Percentiles rank a stretch among this genome's conserved stretches.
Conservation (phyloP, 768 basidiomycete genomes). For the Dacryopinax primogenitus region DNA sequence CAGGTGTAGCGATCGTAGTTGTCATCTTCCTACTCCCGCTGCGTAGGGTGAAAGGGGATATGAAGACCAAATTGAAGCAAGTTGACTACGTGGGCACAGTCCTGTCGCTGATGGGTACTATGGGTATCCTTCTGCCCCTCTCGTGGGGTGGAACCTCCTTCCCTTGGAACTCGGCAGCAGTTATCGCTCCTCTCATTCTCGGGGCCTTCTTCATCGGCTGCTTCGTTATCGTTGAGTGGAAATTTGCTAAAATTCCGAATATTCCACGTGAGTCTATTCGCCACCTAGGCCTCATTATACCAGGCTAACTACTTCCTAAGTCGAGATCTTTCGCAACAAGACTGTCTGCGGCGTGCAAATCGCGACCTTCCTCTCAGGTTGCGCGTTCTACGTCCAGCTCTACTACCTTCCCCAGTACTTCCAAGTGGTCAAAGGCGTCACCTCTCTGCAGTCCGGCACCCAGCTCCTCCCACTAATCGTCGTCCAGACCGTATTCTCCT, state of each 20-base stretch:
- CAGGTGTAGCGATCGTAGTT: conserved; percentile 40
- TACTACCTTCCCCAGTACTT: conserved; percentile 68
- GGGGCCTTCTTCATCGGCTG: conserved; percentile 41
- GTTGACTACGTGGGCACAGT: conserved; percentile 51
- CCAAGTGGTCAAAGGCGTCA: conserved; percentile 55
- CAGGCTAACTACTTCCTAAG: conserved; percentile 25
- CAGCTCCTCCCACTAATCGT: conserved; percentile 59
- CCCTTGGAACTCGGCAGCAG: conserved; percentile 54
- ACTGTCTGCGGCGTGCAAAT: conserved; percentile 59
- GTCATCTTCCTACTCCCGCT: conserved; percentile 54
- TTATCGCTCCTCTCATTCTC: conserved; percentile 46
- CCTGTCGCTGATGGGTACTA: conserved; percentile 47
- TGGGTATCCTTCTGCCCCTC: conserved; percentile 52
- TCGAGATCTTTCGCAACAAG: conserved; percentile 55
- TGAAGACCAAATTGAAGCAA: conserved; percentile 47
- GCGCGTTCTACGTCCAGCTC: conserved; percentile 49
- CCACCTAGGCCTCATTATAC: neutral
- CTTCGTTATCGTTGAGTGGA: conserved; percentile 65
- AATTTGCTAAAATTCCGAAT: conserved; percentile 53
- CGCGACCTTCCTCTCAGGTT: conserved; percentile 55
- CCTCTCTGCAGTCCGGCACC: conserved; percentile 49
- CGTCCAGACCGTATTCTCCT: conserved; percentile 39
- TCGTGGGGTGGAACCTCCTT: conserved; percentile 68
- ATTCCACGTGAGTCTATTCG: conserved; percentile 43
- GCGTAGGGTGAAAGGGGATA: conserved; percentile 51